Evolutionary conservation across 371 early-diverging fungal species (phyloP), one percentile per base, ranked within the genome.

Genomic region (Apophysomyces variabilis): DNA sequence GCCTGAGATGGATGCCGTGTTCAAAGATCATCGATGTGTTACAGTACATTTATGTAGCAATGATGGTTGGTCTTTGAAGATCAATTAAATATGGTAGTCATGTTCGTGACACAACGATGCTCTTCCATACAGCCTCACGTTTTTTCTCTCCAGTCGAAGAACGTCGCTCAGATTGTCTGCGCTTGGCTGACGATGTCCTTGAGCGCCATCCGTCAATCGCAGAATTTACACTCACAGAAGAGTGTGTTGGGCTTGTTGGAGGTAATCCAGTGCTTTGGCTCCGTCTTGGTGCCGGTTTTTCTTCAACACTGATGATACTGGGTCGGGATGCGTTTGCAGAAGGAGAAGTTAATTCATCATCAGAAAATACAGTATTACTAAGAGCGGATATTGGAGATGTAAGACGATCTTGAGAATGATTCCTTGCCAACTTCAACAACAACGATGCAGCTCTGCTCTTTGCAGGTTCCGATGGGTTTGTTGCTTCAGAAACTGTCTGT

Each of bases 81-180:
- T 21, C 21, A 26, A 21, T 50, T 21, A 21, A 50, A 50, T 21
- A n/a, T 50, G 21, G 54, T 7, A 50, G 54, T 21, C 8, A 50
- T 50, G 54, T 3, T 7, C 54, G 54, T 50, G 54, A 50, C 21
- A 50, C 54, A 5, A 50, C 54, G 21, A 50, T 50, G 11, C 54
- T 50, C 21, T 50, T 50, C 54, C 54, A 50, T 21, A 50, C 54
- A 18, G 54, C 54, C 8, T 50, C 54, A 26, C 54, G 54, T 50
- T 50, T 50, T 50, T 50, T 50, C 35, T 50, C 18, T 5, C 21
- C 54, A 21, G 18, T 50, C 8, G 54, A 50, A 21, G 54, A 50
- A 9, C 54, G 54, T 21, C 54, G 54, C 54, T 50, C 54, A 11
- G 54, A 50, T 21, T 50, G 16, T 11, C 54, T 50, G 35, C 54